Evolutionary conservation across 352 stramenopile genomes (phyloP).

Genomic region (Pythium sp.): DNA sequence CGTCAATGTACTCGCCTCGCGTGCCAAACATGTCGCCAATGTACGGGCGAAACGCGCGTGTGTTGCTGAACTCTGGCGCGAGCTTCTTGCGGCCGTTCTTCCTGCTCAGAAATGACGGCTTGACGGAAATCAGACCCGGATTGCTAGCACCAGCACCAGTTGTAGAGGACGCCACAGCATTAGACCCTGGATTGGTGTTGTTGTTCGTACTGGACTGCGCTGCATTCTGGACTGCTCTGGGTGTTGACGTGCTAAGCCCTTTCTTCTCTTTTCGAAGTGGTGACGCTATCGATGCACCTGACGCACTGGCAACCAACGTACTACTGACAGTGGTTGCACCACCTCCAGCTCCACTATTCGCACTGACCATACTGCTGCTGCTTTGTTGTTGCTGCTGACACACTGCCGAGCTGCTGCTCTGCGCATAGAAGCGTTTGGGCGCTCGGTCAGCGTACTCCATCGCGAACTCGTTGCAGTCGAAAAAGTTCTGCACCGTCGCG

Average conservation of each 20-base stretch:
- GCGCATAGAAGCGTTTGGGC: conserved; percentile 18
- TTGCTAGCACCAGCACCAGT: conserved; percentile 1
- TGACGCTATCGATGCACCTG: neutral
- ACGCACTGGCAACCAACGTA: neutral
- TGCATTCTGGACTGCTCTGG: neutral
- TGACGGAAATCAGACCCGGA: conserved; percentile 8
- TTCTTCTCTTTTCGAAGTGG: conserved; percentile 5
- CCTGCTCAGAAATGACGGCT: conserved; percentile 23
- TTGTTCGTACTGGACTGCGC: neutral
- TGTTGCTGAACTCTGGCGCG: conserved; percentile 28
- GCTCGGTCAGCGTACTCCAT: conserved; percentile 60
- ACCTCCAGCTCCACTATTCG: neutral
- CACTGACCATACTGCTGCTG: neutral
- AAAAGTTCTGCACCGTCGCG: conserved; percentile 14
- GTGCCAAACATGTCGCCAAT: conserved; percentile 78
- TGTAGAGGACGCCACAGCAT: conserved; percentile 9
- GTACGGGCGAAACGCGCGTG: conserved; percentile 57
- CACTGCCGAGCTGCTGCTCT: neutral
- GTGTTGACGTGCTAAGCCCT: neutral
- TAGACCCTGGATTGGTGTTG: neutral
- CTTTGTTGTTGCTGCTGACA: neutral
- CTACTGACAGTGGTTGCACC: neutral
- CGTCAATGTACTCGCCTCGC: conserved; percentile 79
- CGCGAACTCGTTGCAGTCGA: conserved; percentile 54
- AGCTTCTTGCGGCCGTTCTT: conserved; percentile 52